Base-by-base conservation (phyloP, 768 basidiomycete species). In the Boletus subcaerulescens region DNA sequence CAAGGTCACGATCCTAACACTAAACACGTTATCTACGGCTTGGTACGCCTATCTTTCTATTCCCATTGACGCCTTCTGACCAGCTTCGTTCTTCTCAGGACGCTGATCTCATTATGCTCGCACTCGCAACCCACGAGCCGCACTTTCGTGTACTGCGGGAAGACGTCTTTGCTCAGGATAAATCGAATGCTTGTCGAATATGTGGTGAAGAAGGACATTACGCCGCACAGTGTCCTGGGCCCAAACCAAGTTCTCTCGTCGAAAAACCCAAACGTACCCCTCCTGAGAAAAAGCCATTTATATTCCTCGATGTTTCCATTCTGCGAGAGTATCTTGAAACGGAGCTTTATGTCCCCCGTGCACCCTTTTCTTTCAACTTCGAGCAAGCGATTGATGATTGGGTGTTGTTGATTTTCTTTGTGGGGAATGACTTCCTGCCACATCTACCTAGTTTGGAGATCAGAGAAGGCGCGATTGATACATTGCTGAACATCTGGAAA, bases 381-480 rank as follows among this genome's bases (percentile, higher is more conserved):
- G 97, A 99, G 74, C 87, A 89, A 73, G 94, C 97, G 36, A 91
- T 99, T 73, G 97, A 99, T 81, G 97, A 99, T 73, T 99, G 97
- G 97, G 93, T 99, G 63, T 85, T 99, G 67, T 84, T 99, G 66
- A 98, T 98, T 63, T 99, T 99, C 85, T 98, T 99, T 74, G 97
- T 99, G 71, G 97, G 97, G 63, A 99, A 99, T 77, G 98, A 78
- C 95, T 99, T 82, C 50, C 81, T 99, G 64, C 97, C 97, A 20
- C 97, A 99, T 76, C 80, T 99, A 54, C 97, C 97, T 24, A 93
- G 90, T 55, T 84, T 99, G 80, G 97, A 99, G 79, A 99, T 99
- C 70, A 85, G 97, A 65, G 96, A 99, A 78, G 97, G 97, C 58
- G 97, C 96, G 31, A 98, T 99, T 77, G 97, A 98, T 78, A 97